These are phyloP conservation scores for Sugiyamaella japonica DNA, from an alignment of 1,139 yeast genomes.

Conservation along the genomic window DNA sequence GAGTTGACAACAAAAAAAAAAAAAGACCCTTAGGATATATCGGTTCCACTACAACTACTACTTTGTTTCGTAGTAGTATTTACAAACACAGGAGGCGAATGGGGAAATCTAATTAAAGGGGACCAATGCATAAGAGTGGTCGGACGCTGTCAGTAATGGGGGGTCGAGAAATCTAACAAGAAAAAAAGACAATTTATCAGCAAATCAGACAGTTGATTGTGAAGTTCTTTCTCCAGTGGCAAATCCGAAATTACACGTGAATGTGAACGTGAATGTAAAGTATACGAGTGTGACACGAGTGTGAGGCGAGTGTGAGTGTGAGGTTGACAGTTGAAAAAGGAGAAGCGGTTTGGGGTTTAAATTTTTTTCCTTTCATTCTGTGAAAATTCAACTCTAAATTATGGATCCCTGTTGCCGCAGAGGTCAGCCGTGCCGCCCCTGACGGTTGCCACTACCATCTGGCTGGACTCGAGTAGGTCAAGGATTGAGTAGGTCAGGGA, in stretches of 20 bases:
- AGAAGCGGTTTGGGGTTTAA: constrained; percentile 2
- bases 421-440: no score
- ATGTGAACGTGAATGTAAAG: not conserved
- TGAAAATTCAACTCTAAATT: no score
- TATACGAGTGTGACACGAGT: not conserved
- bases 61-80: constrained; percentile 12
- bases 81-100: constrained; percentile 19
- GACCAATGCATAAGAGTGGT: constrained; percentile 31
- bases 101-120: constrained; percentile 19
- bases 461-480: no score
- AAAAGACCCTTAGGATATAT: constrained; percentile 4
- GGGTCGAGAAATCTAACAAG: not conserved
- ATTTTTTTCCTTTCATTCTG: not conserved
- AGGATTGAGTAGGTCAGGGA: no score
- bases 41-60: constrained; percentile 16
- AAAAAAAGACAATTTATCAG: not conserved
- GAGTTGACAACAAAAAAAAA: no score
- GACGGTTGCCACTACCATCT: no score
- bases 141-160: constrained; percentile 17
- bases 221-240: not conserved
- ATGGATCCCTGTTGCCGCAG: no score
- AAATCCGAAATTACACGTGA: not conserved
- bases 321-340: no score
- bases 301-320: no score
- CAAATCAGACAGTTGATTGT: not conserved